These are phyloP conservation scores for Phlebopus sp. DNA, from an alignment of 1,284 basidiomycete species.

Conservation along the genomic window DNA sequence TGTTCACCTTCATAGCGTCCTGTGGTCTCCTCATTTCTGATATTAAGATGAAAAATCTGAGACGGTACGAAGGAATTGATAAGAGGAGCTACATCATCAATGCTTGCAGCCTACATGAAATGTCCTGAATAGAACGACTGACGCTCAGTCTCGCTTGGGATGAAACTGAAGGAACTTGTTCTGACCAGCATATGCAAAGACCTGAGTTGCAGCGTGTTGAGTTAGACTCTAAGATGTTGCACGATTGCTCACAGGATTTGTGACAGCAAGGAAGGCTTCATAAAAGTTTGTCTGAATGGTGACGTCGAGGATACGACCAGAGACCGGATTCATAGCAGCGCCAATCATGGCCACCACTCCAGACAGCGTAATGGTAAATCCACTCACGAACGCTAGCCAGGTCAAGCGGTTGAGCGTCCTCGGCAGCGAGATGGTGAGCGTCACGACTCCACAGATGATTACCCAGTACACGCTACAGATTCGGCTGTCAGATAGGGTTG, in stretches of 20 bases:
- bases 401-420: slow-evolving; percentile 44
- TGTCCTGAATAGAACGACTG: slow-evolving; percentile 35
- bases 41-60: slow-evolving; percentile 52
- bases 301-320: slow-evolving; percentile 39
- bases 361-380: slow-evolving; percentile 39
- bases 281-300: slow-evolving; percentile 42
- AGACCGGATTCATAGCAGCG: slow-evolving; percentile 44
- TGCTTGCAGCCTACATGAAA: slow-evolving; percentile 40
- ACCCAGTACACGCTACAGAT: slow-evolving; percentile 43
- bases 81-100: background rate
- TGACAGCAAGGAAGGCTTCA: slow-evolving; percentile 50
- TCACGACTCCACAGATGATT: slow-evolving; percentile 43
- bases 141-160: background rate
- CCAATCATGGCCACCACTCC: slow-evolving; percentile 48
- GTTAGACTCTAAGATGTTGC: background rate
- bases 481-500: slow-evolving; percentile 44
- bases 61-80: background rate
- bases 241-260: slow-evolving; percentile 41
- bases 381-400: slow-evolving; percentile 44
- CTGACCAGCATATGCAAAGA: slow-evolving; percentile 51
- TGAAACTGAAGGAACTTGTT: background rate
- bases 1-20: slow-evolving; percentile 51
- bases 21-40: slow-evolving; percentile 48
- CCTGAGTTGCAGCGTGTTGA: slow-evolving; percentile 26
- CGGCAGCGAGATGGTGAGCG: slow-evolving; percentile 43